phyloP scores from a whole-genome alignment of 2,329 filamentous ascomycete species.

The Ophiocordyceps unilateralis region DNA sequence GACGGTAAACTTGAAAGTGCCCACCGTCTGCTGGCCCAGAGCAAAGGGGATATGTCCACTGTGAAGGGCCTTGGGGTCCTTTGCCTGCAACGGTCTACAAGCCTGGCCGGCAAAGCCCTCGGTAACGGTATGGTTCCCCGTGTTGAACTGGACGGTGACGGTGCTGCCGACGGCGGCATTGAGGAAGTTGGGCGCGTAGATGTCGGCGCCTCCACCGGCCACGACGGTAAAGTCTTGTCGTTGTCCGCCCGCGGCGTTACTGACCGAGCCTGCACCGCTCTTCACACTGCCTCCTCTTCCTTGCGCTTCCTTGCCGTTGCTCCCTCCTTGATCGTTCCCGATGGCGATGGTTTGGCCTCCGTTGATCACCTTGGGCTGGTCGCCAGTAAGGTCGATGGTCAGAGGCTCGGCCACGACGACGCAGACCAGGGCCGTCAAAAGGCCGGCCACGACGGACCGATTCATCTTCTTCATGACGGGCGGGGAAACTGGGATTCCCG shows the following conservation, averaged over 20 bases:
- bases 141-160: slow-evolving; percentile 25
- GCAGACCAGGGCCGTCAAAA: neutral
- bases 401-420: neutral
- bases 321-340: too few species aligned
- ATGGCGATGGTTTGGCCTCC: too few species aligned
- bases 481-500: too few species aligned
- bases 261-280: neutral
- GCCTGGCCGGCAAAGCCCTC: slow-evolving; percentile 17
- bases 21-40: slow-evolving; percentile 18
- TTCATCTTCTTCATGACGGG: neutral
- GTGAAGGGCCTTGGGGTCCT: slow-evolving; percentile 15
- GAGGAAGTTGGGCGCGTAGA: slow-evolving; percentile 19
- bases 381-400: neutral
- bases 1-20: slow-evolving; percentile 29
- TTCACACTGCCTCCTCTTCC: too few species aligned
- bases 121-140: slow-evolving; percentile 25
- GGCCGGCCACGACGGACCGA: neutral
- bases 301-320: too few species aligned
- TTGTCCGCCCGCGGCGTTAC: neutral
- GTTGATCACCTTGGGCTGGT: neutral
- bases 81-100: slow-evolving; percentile 20
- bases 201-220: neutral
- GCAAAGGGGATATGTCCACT: slow-evolving; percentile 23
- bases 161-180: slow-evolving; percentile 18
- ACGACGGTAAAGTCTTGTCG: neutral